Evolutionary conservation across 257 asterid genomes (phyloP).

Genomic region (Solanum sparsipilum): DNA sequence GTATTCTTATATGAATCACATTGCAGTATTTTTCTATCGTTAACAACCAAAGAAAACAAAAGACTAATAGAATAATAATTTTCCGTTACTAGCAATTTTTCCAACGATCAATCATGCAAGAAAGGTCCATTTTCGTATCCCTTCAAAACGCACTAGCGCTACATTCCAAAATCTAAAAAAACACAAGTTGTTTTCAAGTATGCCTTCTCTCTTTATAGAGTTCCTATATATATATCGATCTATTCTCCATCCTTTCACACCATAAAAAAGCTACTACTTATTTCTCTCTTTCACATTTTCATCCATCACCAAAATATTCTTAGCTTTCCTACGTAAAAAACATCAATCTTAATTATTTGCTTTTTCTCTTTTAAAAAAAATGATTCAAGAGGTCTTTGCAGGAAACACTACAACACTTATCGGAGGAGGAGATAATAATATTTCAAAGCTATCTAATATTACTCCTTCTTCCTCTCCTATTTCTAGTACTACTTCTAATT

Average conservation of each 20-base stretch:
- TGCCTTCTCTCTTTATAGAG: slow-evolving; percentile 20
- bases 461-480: slow-evolving; percentile 17
- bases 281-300: neutral
- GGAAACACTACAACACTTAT: slow-evolving; percentile 29
- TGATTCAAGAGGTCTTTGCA: slow-evolving; percentile 64
- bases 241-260: slow-evolving; percentile 23
- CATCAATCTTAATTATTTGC: slow-evolving; percentile 3
- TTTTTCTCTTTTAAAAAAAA: slow-evolving; percentile 16
- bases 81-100: neutral
- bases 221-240: slow-evolving; percentile 19
- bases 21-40: neutral
- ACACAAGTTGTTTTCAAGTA: slow-evolving; percentile 1
- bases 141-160: slow-evolving; percentile 9
- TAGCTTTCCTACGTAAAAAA: slow-evolving; percentile 10
- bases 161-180: slow-evolving; percentile 21
- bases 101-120: neutral
- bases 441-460: slow-evolving; percentile 18
- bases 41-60: neutral
- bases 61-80: neutral
- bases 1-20: neutral
- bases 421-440: slow-evolving; percentile 7
- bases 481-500: slow-evolving; percentile 9
- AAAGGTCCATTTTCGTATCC: neutral
- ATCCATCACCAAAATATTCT: slow-evolving; percentile 14
- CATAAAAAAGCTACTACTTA: slow-evolving; percentile 9